Percentiles rank a stretch among this genome's conserved stretches.
These are phyloP conservation scores for Aspergillus steynii DNA, from an alignment of 495 filamentous ascomycete species.

Conservation along the genomic window DNA sequence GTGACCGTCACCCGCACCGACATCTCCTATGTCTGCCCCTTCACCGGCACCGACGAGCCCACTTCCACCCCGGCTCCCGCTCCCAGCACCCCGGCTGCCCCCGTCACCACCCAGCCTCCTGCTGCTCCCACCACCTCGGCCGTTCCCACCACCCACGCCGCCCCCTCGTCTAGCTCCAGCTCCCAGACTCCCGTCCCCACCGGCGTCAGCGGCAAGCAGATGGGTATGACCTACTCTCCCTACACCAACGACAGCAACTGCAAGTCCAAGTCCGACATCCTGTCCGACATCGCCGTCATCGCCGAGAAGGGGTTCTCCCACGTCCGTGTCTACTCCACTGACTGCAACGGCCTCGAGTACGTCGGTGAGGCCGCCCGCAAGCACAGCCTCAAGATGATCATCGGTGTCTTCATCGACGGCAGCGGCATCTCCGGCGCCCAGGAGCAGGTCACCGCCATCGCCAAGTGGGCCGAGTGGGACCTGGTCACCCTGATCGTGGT, in stretches of 20 bases:
- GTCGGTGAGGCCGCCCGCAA: slow-evolving; percentile 64
- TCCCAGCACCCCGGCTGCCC: slow-evolving; percentile 13
- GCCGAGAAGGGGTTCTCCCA: slow-evolving; percentile 71
- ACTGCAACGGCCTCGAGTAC: slow-evolving; percentile 77
- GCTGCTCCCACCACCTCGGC: slow-evolving; percentile 22
- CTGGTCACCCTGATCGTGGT: slow-evolving; percentile 77
- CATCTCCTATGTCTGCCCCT: slow-evolving; percentile 74
- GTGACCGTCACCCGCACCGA: slow-evolving; percentile 69
- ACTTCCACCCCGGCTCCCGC: slow-evolving; percentile 24
- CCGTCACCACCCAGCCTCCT: slow-evolving; percentile 13
- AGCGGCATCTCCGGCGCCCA: slow-evolving; percentile 59
- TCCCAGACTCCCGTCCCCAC: slow-evolving; percentile 18
- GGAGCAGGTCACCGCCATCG: slow-evolving; percentile 71
- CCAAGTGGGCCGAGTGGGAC: slow-evolving; percentile 71
- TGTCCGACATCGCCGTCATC: slow-evolving; percentile 67
- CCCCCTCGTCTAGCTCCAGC: slow-evolving; percentile 17
- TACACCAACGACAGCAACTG: slow-evolving; percentile 64
- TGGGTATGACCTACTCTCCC: slow-evolving; percentile 92
- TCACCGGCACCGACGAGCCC: slow-evolving; percentile 40
- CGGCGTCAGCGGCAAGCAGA: slow-evolving; percentile 52
- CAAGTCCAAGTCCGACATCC: slow-evolving; percentile 64
- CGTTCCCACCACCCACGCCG: slow-evolving; percentile 21
- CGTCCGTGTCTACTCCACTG: slow-evolving; percentile 88
- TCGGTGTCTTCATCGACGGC: slow-evolving; percentile 79
- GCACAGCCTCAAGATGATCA: slow-evolving; percentile 72